Base-by-base conservation (phyloP, 1,284 basidiomycete species). In the Irpex rosettiformis region DNA sequence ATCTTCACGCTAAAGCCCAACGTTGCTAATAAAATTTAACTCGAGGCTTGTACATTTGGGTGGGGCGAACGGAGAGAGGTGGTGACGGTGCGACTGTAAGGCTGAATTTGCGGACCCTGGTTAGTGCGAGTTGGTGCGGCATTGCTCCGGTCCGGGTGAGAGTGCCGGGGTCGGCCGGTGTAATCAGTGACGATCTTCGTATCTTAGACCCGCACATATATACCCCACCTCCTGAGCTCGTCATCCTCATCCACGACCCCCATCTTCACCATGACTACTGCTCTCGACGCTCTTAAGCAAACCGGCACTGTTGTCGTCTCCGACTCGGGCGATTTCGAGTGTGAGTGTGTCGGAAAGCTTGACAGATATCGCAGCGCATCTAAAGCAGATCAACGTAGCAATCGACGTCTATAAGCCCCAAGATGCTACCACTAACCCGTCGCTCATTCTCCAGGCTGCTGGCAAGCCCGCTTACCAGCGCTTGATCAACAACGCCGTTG, bases 361-460 rank as follows among this genome's bases (percentile, higher is more conserved):
- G 49, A 37, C 59, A 16, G 8, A 10, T 10, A 28, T 51, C 24
- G 48, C 22, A 51, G 55, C 47, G 55, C 24, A 64, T 59, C 64
- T 64, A 21, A 66, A 52, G 33, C 54, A 54, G 54, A 18, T 51
- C 27, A 18, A 25, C 27, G 13, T 52, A 92, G 90, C 84, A 62
- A 95, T 95, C 78, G 91, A 85, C 77, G 88, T 83, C 65, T 97
- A 95, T 87, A 94, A 96, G 80, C 94, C 94, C 66, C 66, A 91
- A 85, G 89, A 92, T 77, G 94, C 95, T 18, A 98, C 95, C 56
- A 98, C 95, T 66, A 98, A 98, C 81, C 95, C 95, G 28, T 94
- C 92, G 54, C 77, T 93, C 72, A 93, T 96, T 76, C 83, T 99
- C 66, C 94, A 94, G 27, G 97, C 96, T 51, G 89, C 95, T 68